A percentile compares a stretch with the other conserved stretches of the same genome.
These are phyloP conservation scores for Cyclocybe aegerita DNA, from an alignment of 768 basidiomycete species.

Conservation along the genomic window DNA sequence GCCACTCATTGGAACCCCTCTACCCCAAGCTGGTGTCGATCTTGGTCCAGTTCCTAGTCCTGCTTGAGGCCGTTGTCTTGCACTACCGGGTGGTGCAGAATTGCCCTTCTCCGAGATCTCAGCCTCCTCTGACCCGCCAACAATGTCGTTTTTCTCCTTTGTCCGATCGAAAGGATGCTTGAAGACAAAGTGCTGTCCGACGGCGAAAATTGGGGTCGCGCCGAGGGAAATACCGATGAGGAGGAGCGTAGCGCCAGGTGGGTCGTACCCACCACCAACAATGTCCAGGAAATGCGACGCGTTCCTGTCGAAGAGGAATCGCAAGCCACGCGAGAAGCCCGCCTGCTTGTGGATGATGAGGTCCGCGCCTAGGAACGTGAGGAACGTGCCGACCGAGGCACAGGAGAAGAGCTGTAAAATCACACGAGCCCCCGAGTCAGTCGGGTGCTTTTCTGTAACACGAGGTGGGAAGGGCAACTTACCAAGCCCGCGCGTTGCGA, in stretches of 20 bases:
- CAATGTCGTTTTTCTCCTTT: neutral
- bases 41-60: neutral
- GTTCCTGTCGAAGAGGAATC: slow-evolving; percentile 65
- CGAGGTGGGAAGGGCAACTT: slow-evolving; percentile 21
- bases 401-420: slow-evolving; percentile 41
- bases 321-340: slow-evolving; percentile 63
- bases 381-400: slow-evolving; percentile 62
- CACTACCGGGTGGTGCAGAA: neutral
- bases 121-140: neutral
- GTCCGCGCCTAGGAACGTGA: slow-evolving; percentile 55
- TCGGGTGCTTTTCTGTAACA: no score
- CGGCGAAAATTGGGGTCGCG: slow-evolving; percentile 51
- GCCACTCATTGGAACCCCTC: neutral
- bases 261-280: slow-evolving; percentile 45
- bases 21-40: neutral
- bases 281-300: slow-evolving; percentile 52
- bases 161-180: slow-evolving; percentile 44
- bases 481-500: slow-evolving; percentile 52
- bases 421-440: neutral
- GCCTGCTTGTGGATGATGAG: slow-evolving; percentile 54
- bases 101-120: neutral
- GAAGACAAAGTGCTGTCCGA: slow-evolving; percentile 54
- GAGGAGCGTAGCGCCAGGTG: slow-evolving; percentile 48
- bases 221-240: slow-evolving; percentile 52
- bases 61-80: neutral